phyloP scores from a whole-genome alignment of 352 stramenopile genomes.

The Phytophthora colocasiae region DNA sequence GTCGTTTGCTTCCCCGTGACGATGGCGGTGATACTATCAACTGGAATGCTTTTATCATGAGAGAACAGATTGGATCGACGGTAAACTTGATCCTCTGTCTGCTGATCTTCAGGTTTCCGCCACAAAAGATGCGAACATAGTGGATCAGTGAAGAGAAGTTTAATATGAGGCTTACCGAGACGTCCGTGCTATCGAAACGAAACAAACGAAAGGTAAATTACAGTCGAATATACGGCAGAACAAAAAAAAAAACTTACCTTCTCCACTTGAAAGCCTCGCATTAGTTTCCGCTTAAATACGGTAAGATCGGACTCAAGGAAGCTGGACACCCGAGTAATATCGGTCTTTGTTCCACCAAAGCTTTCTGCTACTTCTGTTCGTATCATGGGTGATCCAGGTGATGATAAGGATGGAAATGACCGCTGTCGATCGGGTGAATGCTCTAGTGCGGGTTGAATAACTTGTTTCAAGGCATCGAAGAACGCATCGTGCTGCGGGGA shows the following conservation, averaged over 20 bases:
- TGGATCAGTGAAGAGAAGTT: conserved; percentile 45
- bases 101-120: conserved; percentile 41
- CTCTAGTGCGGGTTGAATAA: conserved; percentile 11
- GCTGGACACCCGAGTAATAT: background rate
- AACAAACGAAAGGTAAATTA: conserved; percentile 4
- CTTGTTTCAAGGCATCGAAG: conserved; percentile 18
- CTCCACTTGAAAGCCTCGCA: conserved; percentile 48
- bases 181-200: conserved; percentile 39
- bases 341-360: background rate
- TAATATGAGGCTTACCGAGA: conserved; percentile 45
- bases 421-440: background rate
- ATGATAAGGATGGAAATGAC: conserved; percentile 11
- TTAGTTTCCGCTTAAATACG: conserved; percentile 49
- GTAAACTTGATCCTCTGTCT: conserved; percentile 5
- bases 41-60: conserved; percentile 40
- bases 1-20: conserved; percentile 47
- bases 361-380: background rate
- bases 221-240: background rate
- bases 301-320: conserved; percentile 27
- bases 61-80: conserved; percentile 28
- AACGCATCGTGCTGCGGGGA: conserved; percentile 25
- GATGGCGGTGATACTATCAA: conserved; percentile 44
- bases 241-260: conserved; percentile 40
- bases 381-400: background rate
- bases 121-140: conserved; percentile 48